Evolutionary conservation across 2,329 filamentous ascomycete species (phyloP), one percentile per base, ranked within the genome.

Genomic region (Aspergillus pseudoterreus): DNA sequence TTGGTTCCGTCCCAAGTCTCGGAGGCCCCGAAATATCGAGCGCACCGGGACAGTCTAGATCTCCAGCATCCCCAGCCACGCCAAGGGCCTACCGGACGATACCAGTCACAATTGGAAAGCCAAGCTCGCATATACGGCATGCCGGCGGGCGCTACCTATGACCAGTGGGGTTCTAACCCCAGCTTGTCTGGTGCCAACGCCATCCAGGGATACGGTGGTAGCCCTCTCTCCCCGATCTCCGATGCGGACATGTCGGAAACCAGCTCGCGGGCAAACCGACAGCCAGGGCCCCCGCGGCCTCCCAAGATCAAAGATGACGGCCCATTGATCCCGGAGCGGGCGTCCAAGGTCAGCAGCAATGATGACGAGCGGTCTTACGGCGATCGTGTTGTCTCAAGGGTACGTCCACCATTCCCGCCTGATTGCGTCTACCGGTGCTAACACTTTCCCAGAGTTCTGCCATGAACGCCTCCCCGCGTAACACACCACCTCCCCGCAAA

Each of bases 1-100:
- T 70, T 86, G 17, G 80, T 86, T 24, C 83, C 83, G 10, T 83
- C 82, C 4, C 76, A 80, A 48, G 68, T 79, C 19, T 76, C 75
- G 39, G 79, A 72, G 44, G 79, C 82, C 52, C 83, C 83, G 14
- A 85, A 85, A 58, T 86, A 86, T 60, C 80, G 83, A 58, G 82
- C 82, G 52, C 81, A 85, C 59, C 79, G 83, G 52, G 82, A 84
- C 63, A 85, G 82, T 45, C 65, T 85, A 51, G 82, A 85, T 57
- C 69, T 86, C 41, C 78, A 85, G 59, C 83, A 86, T 61, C 83
- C 83, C 11, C 83, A 86, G 63, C 83, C 83, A 12, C 77, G 82
- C 33, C 80, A 79, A 54, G 83, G 83, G 2, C 79, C 82, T 2
- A 84, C 82, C 2, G 78, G 78, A 36, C 81, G 82, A 35, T 83